These are phyloP conservation scores for Apiotrichum siamense DNA, from an alignment of 1,284 basidiomycete species.

Conservation along the genomic window DNA sequence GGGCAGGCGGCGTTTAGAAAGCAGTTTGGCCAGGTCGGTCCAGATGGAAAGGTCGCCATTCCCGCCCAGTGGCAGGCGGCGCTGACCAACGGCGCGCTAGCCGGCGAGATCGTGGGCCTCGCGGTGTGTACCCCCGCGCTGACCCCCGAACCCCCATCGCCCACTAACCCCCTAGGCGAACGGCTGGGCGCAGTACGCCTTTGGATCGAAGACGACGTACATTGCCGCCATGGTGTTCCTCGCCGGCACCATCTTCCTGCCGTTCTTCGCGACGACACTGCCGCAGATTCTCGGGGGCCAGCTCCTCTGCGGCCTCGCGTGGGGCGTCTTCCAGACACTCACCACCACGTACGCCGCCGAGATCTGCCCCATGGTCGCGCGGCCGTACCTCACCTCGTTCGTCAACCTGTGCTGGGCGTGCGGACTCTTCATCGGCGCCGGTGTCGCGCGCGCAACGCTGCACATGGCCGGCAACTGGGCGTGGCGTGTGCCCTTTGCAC, in stretches of 20 bases:
- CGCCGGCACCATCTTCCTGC: slow-evolving; percentile 38
- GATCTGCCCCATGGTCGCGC: slow-evolving; percentile 44
- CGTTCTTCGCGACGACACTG: slow-evolving; percentile 45
- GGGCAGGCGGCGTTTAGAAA: slow-evolving; percentile 39
- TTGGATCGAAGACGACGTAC: slow-evolving; percentile 39
- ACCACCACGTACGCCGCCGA: slow-evolving; percentile 51
- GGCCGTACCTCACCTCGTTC: slow-evolving; percentile 1
- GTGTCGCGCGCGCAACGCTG: slow-evolving; percentile 26
- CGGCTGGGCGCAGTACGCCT: slow-evolving; percentile 33
- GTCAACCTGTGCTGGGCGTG: slow-evolving; percentile 50
- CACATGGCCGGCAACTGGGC: slow-evolving; percentile 28
- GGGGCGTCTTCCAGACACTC: slow-evolving; percentile 49
- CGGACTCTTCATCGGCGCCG: slow-evolving; percentile 44
- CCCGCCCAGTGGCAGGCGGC: slow-evolving; percentile 43
- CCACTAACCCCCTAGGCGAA: slow-evolving; percentile 13
- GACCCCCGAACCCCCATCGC: neutral
- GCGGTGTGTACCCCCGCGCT: neutral
- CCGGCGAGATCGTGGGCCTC: slow-evolving; percentile 28
- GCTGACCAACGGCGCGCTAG: slow-evolving; percentile 29
- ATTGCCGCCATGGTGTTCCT: slow-evolving; percentile 34
- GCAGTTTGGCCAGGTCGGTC: slow-evolving; percentile 18
- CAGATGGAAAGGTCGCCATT: slow-evolving; percentile 13
- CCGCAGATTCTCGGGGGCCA: slow-evolving; percentile 37
- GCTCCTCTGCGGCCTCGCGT: slow-evolving; percentile 28
- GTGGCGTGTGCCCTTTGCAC: slow-evolving; percentile 11